Base-by-base conservation (phyloP, 2,329 filamentous ascomycete species). In the Botrytis squamosa region DNA sequence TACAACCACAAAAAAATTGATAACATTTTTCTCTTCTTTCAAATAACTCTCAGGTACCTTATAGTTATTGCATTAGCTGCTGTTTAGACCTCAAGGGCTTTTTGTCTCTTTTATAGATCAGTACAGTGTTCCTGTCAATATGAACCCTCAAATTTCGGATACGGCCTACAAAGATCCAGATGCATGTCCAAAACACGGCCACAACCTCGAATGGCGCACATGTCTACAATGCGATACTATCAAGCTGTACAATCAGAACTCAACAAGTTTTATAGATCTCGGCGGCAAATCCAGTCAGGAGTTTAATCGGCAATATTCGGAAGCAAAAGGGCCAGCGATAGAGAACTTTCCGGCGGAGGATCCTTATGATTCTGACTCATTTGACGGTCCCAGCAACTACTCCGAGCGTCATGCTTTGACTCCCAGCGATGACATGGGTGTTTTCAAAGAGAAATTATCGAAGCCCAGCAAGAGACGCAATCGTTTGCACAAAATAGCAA, bases 131-230 rank as follows among this genome's bases (percentile, higher is more conserved):
- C n/a, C 18, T 59, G 52, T 57, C 66, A 22, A 69, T 59, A 33
- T 57, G 52, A 57, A 33, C n/a, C n/a, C n/a, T 57, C 52, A 57
- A 57, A 29, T 18, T 57, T 57, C n/a, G n/a, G 52, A 57, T 8
- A 18, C 16, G 52, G n/a, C n/a, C n/a, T 29, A 57, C n/a, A 42
- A 36, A 3, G 38, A 69, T 33, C 49, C 49, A 25, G 55, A 69
- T 42, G 49, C 49, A 42, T 69, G 66, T 14, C 36, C 66, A 42
- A 29, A 42, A 2, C 66, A 69, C 16, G 66, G 66, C 20, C 25
- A 25, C 52, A 33, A 57, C 38, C 66, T 69, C 20, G 38, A 69
- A 57, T 69, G 66, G 66, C 66, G 66, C 38, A 57, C 66, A 33
- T 69, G 38, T 52, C 38, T 69, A 57, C 38, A 2, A 18, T 69